Percentiles rank a stretch among this genome's conserved stretches.
Conservation (phyloP, 1,139 yeast species). For the Saccharomyces pastorianus region DNA sequence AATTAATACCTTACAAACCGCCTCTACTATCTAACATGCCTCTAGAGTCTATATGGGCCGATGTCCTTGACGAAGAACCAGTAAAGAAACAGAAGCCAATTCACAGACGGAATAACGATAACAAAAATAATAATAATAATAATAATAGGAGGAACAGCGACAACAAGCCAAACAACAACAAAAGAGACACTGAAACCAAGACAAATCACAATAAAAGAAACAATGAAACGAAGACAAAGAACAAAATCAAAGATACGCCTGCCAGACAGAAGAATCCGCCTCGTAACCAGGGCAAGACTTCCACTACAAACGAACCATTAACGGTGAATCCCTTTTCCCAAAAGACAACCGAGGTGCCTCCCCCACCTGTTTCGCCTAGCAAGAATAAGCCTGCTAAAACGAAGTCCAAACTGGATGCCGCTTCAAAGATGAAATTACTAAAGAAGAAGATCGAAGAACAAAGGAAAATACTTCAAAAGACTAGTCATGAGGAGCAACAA, state of each 20-base stretch:
- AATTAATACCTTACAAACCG: not conserved
- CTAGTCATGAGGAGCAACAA: constrained; percentile 24
- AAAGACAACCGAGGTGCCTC: not conserved
- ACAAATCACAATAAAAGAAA: constrained; percentile 5
- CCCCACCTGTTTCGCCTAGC: not conserved
- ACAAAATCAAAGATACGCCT: constrained; percentile 1
- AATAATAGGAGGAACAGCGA: not conserved
- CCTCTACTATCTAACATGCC: not conserved
- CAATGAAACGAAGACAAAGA: not conserved
- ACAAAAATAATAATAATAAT: not conserved
- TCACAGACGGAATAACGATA: not conserved
- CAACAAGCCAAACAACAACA: not conserved
- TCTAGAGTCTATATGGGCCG: constrained; percentile 23
- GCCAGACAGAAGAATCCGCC: not conserved
- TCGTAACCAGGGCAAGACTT: not conserved
- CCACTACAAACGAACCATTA: not conserved
- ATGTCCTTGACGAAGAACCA: constrained; percentile 9
- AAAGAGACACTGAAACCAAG: constrained; percentile 2
- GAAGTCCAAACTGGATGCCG: constrained; percentile 3
- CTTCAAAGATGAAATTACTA: constrained; percentile 13
- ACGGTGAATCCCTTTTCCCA: not conserved
- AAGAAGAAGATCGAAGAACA: constrained; percentile 29
- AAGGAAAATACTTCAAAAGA: constrained; percentile 16
- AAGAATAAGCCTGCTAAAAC: constrained; percentile 1
- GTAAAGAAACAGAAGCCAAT: not conserved